Percentiles rank a stretch among this genome's conserved stretches.
Evolutionary conservation across 805 yeast species (phyloP).

Genomic region (Huiozyma naganishii): DNA sequence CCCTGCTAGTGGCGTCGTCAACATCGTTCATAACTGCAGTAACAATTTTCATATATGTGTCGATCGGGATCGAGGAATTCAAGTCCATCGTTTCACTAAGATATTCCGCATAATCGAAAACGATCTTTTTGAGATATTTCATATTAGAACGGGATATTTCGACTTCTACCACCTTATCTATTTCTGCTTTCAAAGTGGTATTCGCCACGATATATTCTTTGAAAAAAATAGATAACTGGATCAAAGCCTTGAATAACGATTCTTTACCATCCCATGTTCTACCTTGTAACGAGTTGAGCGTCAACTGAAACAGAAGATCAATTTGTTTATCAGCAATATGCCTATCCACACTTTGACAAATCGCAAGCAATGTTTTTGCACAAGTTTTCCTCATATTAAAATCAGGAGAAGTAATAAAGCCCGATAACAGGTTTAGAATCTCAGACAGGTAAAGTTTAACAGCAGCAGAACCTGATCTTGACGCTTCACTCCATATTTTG

Average conservation of each 20-base stretch:
- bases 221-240: slow-evolving; percentile 42
- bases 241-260: slow-evolving; percentile 56
- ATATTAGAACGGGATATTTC: slow-evolving; percentile 63
- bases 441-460: slow-evolving; percentile 60
- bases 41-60: slow-evolving; percentile 24
- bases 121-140: slow-evolving; percentile 47
- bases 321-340: slow-evolving; percentile 21
- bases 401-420: slow-evolving; percentile 43
- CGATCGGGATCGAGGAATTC: not conserved
- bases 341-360: slow-evolving; percentile 38
- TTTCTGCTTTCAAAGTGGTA: slow-evolving; percentile 25
- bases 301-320: slow-evolving; percentile 36
- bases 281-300: slow-evolving; percentile 57
- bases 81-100: slow-evolving; percentile 25
- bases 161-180: slow-evolving; percentile 36
- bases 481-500: slow-evolving; percentile 65
- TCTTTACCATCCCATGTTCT: slow-evolving; percentile 89
- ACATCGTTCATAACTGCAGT: slow-evolving; percentile 27
- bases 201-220: slow-evolving; percentile 25
- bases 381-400: slow-evolving; percentile 59
- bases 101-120: slow-evolving; percentile 44
- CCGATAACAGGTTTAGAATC: slow-evolving; percentile 42
- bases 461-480: slow-evolving; percentile 64
- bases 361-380: slow-evolving; percentile 54
- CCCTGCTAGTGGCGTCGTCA: not conserved